Evolutionary conservation across 495 filamentous ascomycete genomes (phyloP).

Genomic region (Opeltia flavorubescens): DNA sequence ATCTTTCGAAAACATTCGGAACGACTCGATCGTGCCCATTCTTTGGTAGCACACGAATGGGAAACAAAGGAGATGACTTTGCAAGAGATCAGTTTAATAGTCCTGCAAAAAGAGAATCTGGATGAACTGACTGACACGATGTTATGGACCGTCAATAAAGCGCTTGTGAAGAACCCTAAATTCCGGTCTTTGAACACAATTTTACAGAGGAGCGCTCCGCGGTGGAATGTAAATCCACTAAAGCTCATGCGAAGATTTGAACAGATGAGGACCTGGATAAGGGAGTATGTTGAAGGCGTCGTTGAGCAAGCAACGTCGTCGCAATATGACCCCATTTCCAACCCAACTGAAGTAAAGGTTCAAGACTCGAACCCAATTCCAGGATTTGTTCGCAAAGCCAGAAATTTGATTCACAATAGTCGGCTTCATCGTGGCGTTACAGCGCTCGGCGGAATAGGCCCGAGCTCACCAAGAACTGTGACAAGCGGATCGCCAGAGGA

Average conservation of each 20-base stretch:
- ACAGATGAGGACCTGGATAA: constrained; percentile 41
- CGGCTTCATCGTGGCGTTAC: constrained; percentile 48
- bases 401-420: constrained; percentile 48
- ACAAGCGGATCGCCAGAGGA: constrained; percentile 13
- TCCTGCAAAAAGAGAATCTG: constrained; percentile 26
- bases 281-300: constrained; percentile 38
- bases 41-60: constrained; percentile 17
- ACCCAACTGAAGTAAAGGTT: constrained; percentile 1
- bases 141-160: constrained; percentile 55
- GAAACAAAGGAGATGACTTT: constrained; percentile 39
- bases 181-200: constrained; percentile 24
- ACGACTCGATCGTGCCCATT: constrained; percentile 26
- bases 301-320: constrained; percentile 13
- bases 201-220: constrained; percentile 24
- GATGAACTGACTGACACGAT: constrained; percentile 34
- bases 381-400: constrained; percentile 52
- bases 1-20: constrained; percentile 31
- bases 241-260: constrained; percentile 35
- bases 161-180: constrained; percentile 39
- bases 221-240: constrained; percentile 10
- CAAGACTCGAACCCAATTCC: constrained; percentile 27
- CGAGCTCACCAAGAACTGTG: constrained; percentile 27
- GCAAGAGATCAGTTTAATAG: constrained; percentile 43
- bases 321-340: constrained; percentile 15
- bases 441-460: constrained; percentile 36